Evolutionary conservation across 2,329 filamentous ascomycete genomes (phyloP).

Genomic region (Alternaria sp.): DNA sequence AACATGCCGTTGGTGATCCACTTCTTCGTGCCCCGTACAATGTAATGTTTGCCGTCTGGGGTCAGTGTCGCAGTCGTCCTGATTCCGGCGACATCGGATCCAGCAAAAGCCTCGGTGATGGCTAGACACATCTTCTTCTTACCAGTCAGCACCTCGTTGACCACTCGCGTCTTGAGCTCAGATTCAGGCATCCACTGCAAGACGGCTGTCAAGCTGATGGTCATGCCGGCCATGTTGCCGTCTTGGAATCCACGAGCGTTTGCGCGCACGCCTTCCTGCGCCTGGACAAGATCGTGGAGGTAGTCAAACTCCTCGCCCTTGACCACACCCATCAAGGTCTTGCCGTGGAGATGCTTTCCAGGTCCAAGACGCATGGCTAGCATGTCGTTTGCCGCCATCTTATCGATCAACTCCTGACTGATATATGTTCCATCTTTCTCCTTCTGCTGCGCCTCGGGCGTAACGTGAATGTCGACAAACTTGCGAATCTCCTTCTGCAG

Average conservation of each 20-base stretch:
- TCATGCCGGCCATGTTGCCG: constrained; percentile 87
- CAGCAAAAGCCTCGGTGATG: constrained; percentile 88
- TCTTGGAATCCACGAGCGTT: constrained; percentile 85
- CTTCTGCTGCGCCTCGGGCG: constrained; percentile 77
- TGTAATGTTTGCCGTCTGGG: constrained; percentile 61
- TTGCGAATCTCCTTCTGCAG: constrained; percentile 74
- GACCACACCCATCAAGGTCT: constrained; percentile 71
- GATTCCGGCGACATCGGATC: constrained; percentile 80
- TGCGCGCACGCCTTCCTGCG: constrained; percentile 75
- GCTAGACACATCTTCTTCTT: constrained; percentile 89
- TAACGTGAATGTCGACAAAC: constrained; percentile 76
- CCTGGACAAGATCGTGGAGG: constrained; percentile 81
- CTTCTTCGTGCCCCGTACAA: constrained; percentile 76
- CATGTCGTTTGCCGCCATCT: constrained; percentile 76
- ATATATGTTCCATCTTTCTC: constrained; percentile 78
- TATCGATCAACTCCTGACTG: constrained; percentile 73
- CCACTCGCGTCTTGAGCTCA: constrained; percentile 70
- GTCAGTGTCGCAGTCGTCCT: constrained; percentile 71
- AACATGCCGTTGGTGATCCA: constrained; percentile 87
- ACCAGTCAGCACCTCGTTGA: constrained; percentile 76
- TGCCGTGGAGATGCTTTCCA: constrained; percentile 79
- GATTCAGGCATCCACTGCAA: constrained; percentile 78
- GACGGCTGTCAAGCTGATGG: constrained; percentile 80
- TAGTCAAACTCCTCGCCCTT: constrained; percentile 85
- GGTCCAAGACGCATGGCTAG: constrained; percentile 85